Conservation (phyloP, 73 alveolate species). For the Strombidium stylifer region DNA sequence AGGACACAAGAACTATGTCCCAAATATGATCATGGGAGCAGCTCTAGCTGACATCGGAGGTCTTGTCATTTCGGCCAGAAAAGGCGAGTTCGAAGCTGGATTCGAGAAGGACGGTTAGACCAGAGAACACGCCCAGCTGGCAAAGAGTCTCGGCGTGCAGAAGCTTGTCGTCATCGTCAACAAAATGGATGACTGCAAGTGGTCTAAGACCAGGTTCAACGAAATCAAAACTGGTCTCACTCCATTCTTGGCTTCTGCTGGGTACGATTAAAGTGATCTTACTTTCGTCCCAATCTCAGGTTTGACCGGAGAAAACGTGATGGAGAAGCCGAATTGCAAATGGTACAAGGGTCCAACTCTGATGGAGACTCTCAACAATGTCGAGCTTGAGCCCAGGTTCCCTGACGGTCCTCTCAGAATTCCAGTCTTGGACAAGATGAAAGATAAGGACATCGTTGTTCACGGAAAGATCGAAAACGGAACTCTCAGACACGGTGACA, state of each 20-base stretch:
- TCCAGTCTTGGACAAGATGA: conserved; percentile 89
- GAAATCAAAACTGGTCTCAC: conserved; percentile 68
- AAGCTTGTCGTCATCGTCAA: conserved; percentile 94
- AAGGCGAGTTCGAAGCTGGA: conserved; percentile 99
- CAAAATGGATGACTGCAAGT: conserved; percentile 99
- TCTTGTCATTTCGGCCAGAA: conserved; percentile 93
- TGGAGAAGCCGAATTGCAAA: conserved; percentile 71
- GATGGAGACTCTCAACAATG: conserved; percentile 88
- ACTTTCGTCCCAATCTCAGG: conserved; percentile 96
- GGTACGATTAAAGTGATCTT: conserved; percentile 83
- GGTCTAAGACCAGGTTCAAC: conserved; percentile 96
- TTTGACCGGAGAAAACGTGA: conserved; percentile 93
- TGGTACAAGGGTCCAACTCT: conserved; percentile 99
- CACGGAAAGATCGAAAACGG: conserved; percentile 96
- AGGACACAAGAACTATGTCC: conserved; percentile 99
- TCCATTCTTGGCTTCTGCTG: conserved; percentile 76
- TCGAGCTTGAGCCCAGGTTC: conserved; percentile 89
- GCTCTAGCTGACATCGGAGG: conserved; percentile 99
- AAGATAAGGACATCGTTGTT: conserved; percentile 86
- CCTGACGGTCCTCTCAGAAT: conserved; percentile 96
- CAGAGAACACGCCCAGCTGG: conserved; percentile 97
- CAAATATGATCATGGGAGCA: conserved; percentile 99
- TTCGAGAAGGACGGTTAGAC: conserved; percentile 99
- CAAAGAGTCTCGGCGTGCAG: conserved; percentile 95
- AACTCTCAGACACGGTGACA: conserved; percentile 78